Evolutionary conservation across 2,329 filamentous ascomycete species (phyloP).

Genomic region (Xylaria sp.): DNA sequence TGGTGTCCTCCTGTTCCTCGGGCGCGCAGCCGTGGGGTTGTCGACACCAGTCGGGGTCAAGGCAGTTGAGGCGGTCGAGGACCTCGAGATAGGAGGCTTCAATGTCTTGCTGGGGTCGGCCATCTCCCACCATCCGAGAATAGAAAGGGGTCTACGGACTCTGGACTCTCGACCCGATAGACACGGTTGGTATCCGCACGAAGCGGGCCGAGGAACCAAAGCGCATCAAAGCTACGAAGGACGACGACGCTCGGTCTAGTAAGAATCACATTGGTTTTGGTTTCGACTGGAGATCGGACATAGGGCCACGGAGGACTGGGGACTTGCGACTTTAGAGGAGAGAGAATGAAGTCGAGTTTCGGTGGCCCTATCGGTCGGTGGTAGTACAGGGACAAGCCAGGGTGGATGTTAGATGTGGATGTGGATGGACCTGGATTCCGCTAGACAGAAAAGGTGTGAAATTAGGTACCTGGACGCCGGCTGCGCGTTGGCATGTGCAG

Average conservation of each 20-base stretch:
- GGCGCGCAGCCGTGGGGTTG: constrained; percentile 57
- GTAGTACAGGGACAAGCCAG: constrained; percentile 17
- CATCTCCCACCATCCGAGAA: constrained; percentile 43
- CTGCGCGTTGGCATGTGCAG: constrained; percentile 27
- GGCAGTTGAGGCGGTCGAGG: constrained; percentile 62
- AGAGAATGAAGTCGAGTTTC: constrained; percentile 18
- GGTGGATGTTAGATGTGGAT: constrained; percentile 9
- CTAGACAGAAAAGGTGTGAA: constrained; percentile 9
- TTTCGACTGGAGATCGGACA: constrained; percentile 31
- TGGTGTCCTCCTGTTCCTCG: constrained; percentile 62
- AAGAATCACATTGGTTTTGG: constrained; percentile 45
- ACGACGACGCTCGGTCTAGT: constrained; percentile 30
- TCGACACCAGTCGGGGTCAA: constrained; percentile 57
- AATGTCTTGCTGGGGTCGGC: constrained; percentile 44
- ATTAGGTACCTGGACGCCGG: constrained; percentile 17
- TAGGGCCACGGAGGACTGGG: background rate
- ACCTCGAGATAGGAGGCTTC: constrained; percentile 51
- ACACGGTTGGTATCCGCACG: constrained; percentile 44
- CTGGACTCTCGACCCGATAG: constrained; percentile 21
- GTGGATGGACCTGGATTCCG: background rate
- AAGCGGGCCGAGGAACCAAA: constrained; percentile 41
- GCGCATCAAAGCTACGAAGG: constrained; percentile 43
- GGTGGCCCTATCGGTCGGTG: constrained; percentile 26
- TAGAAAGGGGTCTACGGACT: constrained; percentile 36
- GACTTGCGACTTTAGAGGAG: background rate